Percentiles rank a stretch among this genome's conserved stretches.
Evolutionary conservation across 2,329 filamentous ascomycete genomes (phyloP).

Genomic region (Stemphylium lycopersici): DNA sequence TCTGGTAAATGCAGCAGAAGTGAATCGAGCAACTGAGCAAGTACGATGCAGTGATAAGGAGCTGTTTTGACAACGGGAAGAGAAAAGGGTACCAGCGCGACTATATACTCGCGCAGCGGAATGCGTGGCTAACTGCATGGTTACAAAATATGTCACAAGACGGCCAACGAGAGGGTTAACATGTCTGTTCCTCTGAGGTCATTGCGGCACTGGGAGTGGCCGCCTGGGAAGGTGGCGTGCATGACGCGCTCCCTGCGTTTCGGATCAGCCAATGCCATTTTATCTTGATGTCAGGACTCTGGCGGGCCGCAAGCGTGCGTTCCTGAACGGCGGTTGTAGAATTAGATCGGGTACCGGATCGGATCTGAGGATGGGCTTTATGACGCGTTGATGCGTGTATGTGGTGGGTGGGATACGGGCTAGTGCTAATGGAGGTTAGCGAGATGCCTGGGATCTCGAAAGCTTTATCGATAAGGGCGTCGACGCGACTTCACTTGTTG

Average conservation of each 20-base stretch:
- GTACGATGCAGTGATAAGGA: conserved; percentile 1
- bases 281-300: conserved; percentile 38
- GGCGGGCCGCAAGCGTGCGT: conserved; percentile 8
- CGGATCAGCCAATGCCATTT: conserved; percentile 17
- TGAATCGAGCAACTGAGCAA: background rate
- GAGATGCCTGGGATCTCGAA: background rate
- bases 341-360: conserved; percentile 11
- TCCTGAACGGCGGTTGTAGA: conserved; percentile 12
- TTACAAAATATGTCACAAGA: conserved; percentile 5
- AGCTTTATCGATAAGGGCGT: conserved; percentile 4
- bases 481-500: background rate
- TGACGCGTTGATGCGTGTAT: conserved; percentile 25
- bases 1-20: conserved; percentile 3
- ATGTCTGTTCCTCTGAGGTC: conserved; percentile 9
- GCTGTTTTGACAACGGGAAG: background rate
- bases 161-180: background rate
- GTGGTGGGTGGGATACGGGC: background rate
- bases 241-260: background rate
- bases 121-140: conserved; percentile 19
- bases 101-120: conserved; percentile 18
- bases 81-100: conserved; percentile 11
- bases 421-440: conserved; percentile 1
- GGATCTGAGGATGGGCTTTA: conserved; percentile 15
- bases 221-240: conserved; percentile 14
- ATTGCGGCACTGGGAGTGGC: background rate